Base-by-base conservation (phyloP, 108 stramenopile genomes). In the Cylindrotheca fusiformis region DNA sequence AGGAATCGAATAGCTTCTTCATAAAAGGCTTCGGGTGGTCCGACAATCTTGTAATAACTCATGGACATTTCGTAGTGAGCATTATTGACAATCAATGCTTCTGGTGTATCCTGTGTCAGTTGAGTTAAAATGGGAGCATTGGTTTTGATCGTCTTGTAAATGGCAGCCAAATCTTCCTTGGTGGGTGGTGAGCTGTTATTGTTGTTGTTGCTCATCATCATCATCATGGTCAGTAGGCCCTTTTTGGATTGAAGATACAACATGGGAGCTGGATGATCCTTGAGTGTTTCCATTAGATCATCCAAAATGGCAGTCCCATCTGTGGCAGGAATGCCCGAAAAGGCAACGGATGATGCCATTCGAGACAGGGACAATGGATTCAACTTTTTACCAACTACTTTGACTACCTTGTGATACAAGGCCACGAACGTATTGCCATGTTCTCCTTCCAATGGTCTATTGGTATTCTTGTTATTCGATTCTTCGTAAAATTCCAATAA, bases 1-100 rank as follows among this genome's bases (percentile, higher is more conserved):
- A 99, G 70, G 79, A 80, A 97, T 55, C 80, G 70, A 48, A 99
- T 79, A 21, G 95, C 94, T 63, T 91, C 75, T 19, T 80, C 79
- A 76, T 95, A 98, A 72, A 95, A 99, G 18, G 83, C 79, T 68
- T 97, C 95, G 17, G 97, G 93, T 29, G 96, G 97, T 27, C 99
- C 97, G 48, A 94, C 92, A 4, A 89, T 67, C 78, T 98, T 98
- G 77, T 87, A 80, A 70, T 97, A 98, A 44, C 77, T 86, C 80
- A 91, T 87, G 51, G 80, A 73, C 23, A 85, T 79, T 64, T 93
- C 86, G 75, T 96, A 96, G 64, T 90, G 95, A n/a, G 94, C 79
- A 23, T 86, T 74, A 70, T 93, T 85, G 10, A 96, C 97, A 14
- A 87, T 67, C n/a, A 95, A 82, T n/a, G 72, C 77, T 48, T 79